Conservation (phyloP, 2,329 filamentous ascomycete species). For the Kalmusia sp. region DNA sequence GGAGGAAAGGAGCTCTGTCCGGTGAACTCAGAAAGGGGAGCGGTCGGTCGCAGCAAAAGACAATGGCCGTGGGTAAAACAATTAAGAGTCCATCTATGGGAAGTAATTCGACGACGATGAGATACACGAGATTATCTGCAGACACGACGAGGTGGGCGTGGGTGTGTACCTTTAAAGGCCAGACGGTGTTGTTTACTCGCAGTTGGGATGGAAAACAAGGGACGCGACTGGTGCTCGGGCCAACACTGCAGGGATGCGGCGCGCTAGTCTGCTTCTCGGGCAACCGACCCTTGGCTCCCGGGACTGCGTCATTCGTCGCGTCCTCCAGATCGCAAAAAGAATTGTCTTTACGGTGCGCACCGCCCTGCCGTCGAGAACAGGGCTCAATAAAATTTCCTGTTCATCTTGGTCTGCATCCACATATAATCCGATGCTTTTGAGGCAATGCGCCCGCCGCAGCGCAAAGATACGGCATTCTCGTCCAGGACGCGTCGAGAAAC, state of each 20-base stretch:
- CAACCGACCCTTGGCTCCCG: not conserved
- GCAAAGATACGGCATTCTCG: not conserved
- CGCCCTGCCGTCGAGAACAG: not conserved
- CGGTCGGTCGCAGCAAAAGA: constrained; percentile 38
- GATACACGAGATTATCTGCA: constrained; percentile 42
- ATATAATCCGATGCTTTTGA: no score
- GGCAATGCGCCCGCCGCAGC: not conserved
- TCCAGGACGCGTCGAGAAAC: constrained; percentile 5
- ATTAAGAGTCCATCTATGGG: constrained; percentile 44
- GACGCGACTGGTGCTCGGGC: not conserved
- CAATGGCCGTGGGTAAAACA: constrained; percentile 43
- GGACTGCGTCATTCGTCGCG: constrained; percentile 4
- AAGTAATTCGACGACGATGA: constrained; percentile 45
- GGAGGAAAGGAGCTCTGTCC: constrained; percentile 22
- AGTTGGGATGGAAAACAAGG: not conserved
- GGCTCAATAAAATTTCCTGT: not conserved
- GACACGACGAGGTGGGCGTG: constrained; percentile 28
- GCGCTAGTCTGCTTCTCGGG: constrained; percentile 1
- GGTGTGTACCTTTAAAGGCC: constrained; percentile 12
- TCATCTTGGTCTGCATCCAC: no score
- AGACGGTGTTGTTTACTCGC: constrained; percentile 4
- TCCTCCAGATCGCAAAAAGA: not conserved
- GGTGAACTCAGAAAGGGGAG: constrained; percentile 33
- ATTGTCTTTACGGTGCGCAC: not conserved
- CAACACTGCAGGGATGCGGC: not conserved